Base-by-base conservation (phyloP, 331 rosid species). In the Dryas integrifolia region DNA sequence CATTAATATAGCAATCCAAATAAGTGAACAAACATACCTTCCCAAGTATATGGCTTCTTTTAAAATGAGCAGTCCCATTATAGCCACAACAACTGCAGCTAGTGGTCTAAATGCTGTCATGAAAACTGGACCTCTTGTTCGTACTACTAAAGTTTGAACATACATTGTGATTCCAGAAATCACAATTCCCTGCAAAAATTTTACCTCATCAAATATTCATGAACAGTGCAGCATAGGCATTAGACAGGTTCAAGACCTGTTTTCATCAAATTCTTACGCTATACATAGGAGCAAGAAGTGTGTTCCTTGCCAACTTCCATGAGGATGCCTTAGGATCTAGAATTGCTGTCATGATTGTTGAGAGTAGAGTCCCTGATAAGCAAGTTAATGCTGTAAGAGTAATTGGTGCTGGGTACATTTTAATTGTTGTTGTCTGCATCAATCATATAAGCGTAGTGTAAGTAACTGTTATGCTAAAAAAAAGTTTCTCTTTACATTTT, bases 271-370 rank as follows among this genome's bases (percentile, higher is more conserved):
- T 39, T 7, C 60, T 75, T 49, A 70, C 84, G 38, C 76, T 65
- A 14, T 75, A 70, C n/a, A 80, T 0, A 24, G 80, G 60, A 65
- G 77, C 84, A 45, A 81, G 56, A 43, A 81, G 67, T 12, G 81
- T 53, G 66, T 81, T 38, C 81, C 78, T 49, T 58, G 81, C 58
- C 16, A 76, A 65, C 44, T 12, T 81, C 84, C 84, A 76, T 41
- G 81, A 80, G 7, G 77, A 43, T 2, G 81, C 61, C 72, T 76
- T 72, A 13, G 64, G 84, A 44, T 81, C 81, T 16, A 71, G 3
- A 64, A 81, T 50, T 6, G 39, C 68, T 11, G 71, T 9, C 65
- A 76, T 50, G 44, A 76, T 58, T 14, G 62, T 21, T 18, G 84
- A 57, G 71, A 80, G 73, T 5, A 80, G 5, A 40, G 81, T 48